A percentile compares a stretch with the other conserved stretches of the same genome.
Conservation (phyloP, 2,329 filamentous ascomycete genomes). For the Fusarium coffeatum region DNA sequence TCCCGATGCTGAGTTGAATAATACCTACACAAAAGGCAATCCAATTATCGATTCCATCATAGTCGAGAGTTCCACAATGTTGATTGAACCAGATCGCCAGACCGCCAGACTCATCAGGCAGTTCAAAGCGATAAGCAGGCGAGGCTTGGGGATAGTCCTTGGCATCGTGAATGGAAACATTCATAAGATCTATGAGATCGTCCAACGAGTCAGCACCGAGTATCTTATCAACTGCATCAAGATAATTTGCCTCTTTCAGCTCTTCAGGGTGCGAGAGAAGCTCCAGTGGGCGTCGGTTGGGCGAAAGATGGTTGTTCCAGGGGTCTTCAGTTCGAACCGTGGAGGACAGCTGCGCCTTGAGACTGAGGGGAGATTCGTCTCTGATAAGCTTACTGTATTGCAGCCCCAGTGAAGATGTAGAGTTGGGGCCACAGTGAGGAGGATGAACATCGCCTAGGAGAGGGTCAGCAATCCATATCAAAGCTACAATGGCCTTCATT, state of each 20-base stretch:
- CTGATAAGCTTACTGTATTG: conserved; percentile 30
- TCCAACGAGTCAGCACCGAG: neutral
- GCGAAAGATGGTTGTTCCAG: conserved; percentile 34
- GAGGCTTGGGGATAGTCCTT: neutral
- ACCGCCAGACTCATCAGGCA: neutral
- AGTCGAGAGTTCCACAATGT: conserved; percentile 33
- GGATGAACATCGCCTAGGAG: conserved; percentile 26
- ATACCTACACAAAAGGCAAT: conserved; percentile 16
- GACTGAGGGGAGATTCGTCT: neutral
- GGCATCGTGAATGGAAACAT: neutral
- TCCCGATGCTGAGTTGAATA: neutral
- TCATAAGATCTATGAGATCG: conserved; percentile 15
- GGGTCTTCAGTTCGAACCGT: conserved; percentile 23
- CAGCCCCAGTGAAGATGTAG: conserved; percentile 30
- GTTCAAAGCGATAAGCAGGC: conserved; percentile 27
- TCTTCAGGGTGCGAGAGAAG: conserved; percentile 26
- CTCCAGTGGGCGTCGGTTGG: conserved; percentile 14
- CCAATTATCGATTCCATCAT: conserved; percentile 27
- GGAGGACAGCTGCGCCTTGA: conserved; percentile 13
- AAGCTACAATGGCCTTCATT: conserved; percentile 16
- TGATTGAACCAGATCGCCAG: conserved; percentile 30
- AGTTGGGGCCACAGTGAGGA: conserved; percentile 31
- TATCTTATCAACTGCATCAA: conserved; percentile 3
- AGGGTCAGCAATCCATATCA: conserved; percentile 35
- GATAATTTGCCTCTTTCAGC: conserved; percentile 6